These are phyloP conservation scores for Lasiodiplodia gonubiensis DNA, from an alignment of 2,329 filamentous ascomycete genomes.

Conservation along the genomic window DNA sequence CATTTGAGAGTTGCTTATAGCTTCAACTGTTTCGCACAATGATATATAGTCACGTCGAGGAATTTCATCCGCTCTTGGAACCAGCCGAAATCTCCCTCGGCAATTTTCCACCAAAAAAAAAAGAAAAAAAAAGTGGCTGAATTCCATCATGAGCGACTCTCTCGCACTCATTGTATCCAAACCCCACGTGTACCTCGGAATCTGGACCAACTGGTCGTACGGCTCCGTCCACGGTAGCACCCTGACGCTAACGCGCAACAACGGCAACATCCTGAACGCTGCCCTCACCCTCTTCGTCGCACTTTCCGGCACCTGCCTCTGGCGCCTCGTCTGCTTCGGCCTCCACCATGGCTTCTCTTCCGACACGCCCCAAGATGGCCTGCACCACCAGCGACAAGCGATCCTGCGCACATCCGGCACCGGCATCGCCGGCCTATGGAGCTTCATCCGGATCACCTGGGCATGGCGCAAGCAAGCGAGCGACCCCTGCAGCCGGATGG, in stretches of 20 bases:
- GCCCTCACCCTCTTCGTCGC: constrained; percentile 44
- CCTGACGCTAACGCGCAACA: constrained; percentile 38
- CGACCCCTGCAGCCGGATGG: not conserved
- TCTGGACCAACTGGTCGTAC: constrained; percentile 43
- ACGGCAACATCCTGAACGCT: constrained; percentile 43
- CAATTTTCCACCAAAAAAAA: too few species aligned
- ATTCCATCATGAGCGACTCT: too few species aligned
- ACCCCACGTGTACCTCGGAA: too few species aligned
- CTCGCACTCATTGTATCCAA: too few species aligned
- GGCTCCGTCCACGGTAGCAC: constrained; percentile 42
- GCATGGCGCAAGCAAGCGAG: constrained; percentile 27
- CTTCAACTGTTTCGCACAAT: too few species aligned
- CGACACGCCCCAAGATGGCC: constrained; percentile 31
- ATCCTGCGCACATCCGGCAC: constrained; percentile 25
- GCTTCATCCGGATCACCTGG: not conserved
- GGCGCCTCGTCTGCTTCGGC: constrained; percentile 34
- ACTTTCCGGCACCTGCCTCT: constrained; percentile 33
- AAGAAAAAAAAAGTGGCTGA: too few species aligned
- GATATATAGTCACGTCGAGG: too few species aligned
- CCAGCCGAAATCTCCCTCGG: too few species aligned
- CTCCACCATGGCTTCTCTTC: constrained; percentile 33
- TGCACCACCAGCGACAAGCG: constrained; percentile 35
- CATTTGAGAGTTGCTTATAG: too few species aligned
- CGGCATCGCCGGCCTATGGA: not conserved
- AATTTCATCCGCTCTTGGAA: too few species aligned